phyloP scores from a whole-genome alignment of 2,329 filamentous ascomycete genomes.

The Sporothrix globosa region DNA sequence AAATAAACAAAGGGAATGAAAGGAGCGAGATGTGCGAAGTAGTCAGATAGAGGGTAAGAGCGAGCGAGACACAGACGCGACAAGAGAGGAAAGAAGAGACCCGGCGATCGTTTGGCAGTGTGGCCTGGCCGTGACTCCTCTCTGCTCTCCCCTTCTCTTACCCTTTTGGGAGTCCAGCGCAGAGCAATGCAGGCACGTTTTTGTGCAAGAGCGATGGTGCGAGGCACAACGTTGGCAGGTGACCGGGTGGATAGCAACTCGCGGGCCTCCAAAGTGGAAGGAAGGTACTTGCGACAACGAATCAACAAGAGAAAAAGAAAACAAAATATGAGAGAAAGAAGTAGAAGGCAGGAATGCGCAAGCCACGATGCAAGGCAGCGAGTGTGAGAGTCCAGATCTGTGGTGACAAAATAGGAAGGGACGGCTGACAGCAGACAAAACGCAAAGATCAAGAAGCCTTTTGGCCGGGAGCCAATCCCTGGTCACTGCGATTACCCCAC shows the following conservation, averaged over 20 bases:
- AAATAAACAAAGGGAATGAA: background rate
- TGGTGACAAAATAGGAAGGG: constrained; percentile 28
- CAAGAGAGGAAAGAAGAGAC: background rate
- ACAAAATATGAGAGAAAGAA: no score
- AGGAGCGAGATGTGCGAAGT: background rate
- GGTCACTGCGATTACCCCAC: constrained; percentile 28
- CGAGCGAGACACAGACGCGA: background rate
- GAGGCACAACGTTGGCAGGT: background rate
- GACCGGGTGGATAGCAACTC: background rate
- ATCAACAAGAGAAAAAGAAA: background rate
- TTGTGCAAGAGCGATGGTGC: constrained; percentile 14
- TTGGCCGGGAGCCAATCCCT: constrained; percentile 14
- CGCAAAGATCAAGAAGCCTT: constrained; percentile 9
- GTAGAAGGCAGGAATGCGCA: background rate
- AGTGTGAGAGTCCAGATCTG: constrained; percentile 13
- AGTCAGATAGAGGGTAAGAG: constrained; percentile 2
- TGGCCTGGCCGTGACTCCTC: constrained; percentile 20
- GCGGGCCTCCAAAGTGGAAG: constrained; percentile 17
- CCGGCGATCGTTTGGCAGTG: constrained; percentile 4
- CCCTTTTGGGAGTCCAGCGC: constrained; percentile 1
- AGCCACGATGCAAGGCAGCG: constrained; percentile 18
- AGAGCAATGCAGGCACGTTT: background rate
- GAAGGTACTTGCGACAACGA: constrained; percentile 16
- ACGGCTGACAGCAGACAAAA: constrained; percentile 26
- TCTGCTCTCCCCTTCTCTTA: constrained; percentile 17